Evolutionary conservation across 1,284 basidiomycete species (phyloP).

Genomic region (Ceratobasidium sp.): DNA sequence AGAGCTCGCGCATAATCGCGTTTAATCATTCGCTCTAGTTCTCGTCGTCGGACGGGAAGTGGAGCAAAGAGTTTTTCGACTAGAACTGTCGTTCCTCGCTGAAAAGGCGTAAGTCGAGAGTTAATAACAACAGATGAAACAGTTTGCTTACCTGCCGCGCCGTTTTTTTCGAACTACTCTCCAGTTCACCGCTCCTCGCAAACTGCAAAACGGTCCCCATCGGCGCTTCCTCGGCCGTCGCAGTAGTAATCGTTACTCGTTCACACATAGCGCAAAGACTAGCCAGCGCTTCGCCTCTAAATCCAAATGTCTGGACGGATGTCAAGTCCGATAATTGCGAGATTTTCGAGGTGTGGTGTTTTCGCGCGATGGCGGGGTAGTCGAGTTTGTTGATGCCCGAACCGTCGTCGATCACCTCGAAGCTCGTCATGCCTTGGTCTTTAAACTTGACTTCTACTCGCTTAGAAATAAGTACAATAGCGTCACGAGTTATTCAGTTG

Average conservation of each 20-base stretch:
- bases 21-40: slow-evolving; percentile 91
- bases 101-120: background rate
- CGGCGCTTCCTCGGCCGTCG: slow-evolving; percentile 77
- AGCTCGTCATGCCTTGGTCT: slow-evolving; percentile 85
- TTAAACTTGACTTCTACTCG: slow-evolving; percentile 91
- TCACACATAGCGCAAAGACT: slow-evolving; percentile 91
- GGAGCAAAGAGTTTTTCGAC: slow-evolving; percentile 83
- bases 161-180: slow-evolving; percentile 66
- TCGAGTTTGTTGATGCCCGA: slow-evolving; percentile 85
- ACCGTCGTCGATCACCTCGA: slow-evolving; percentile 96
- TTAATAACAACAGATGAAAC: background rate
- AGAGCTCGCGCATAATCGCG: slow-evolving; percentile 92
- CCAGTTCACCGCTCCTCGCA: slow-evolving; percentile 73
- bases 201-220: slow-evolving; percentile 85
- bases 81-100: slow-evolving; percentile 88
- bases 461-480: background rate
- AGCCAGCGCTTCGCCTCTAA: slow-evolving; percentile 95
- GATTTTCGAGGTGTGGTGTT: slow-evolving; percentile 96
- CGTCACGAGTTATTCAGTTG: slow-evolving; percentile 11
- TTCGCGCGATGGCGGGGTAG: slow-evolving; percentile 87
- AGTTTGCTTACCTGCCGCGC: slow-evolving; percentile 79
- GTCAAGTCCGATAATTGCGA: slow-evolving; percentile 82
- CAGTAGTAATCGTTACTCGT: slow-evolving; percentile 78
- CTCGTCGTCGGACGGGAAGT: slow-evolving; percentile 92
- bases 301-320: slow-evolving; percentile 89